Conservation (phyloP, 208 protist genomes). For the Leishmania aethiopica region DNA sequence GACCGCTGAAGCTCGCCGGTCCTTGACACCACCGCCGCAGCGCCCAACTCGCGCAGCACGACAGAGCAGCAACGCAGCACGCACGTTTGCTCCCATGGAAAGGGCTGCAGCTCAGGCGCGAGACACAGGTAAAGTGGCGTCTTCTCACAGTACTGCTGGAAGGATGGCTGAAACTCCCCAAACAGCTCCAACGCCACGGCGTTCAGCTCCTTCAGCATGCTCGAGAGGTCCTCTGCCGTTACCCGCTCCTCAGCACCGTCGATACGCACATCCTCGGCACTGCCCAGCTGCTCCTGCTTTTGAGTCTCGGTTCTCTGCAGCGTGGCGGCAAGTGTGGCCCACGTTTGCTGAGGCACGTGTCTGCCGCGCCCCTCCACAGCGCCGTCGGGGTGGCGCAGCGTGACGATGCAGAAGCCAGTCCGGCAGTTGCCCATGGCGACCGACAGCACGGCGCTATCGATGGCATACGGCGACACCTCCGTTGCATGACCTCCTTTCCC, state of each 20-base stretch:
- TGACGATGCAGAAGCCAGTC: constrained; percentile 39
- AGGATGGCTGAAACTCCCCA: constrained; percentile 39
- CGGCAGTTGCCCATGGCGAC: constrained; percentile 9
- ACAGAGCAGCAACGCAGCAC: constrained; percentile 44
- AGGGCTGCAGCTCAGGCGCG: constrained; percentile 58
- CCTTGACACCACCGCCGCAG: constrained; percentile 43
- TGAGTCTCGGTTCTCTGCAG: constrained; percentile 23
- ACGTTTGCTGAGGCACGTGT: constrained; percentile 21
- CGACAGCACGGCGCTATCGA: constrained; percentile 31
- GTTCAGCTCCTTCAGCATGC: constrained; percentile 26
- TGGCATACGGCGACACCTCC: constrained; percentile 20
- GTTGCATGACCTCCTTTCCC: constrained; percentile 10
- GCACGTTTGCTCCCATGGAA: constrained; percentile 65
- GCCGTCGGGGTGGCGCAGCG: constrained; percentile 59
- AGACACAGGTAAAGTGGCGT: constrained; percentile 73
- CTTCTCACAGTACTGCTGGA: constrained; percentile 40
- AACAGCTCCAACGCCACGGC: constrained; percentile 34
- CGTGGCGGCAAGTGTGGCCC: constrained; percentile 23
- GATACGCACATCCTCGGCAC: constrained; percentile 13
- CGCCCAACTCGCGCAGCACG: constrained; percentile 68
- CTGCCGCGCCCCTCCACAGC: constrained; percentile 40
- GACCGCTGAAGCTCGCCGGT: constrained; percentile 13
- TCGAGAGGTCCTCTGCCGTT: constrained; percentile 29
- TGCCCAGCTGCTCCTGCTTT: constrained; percentile 13
- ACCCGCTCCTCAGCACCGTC: constrained; percentile 35